These are phyloP conservation scores for Teratosphaeria viscida DNA, from an alignment of 2,329 filamentous ascomycete genomes.

Conservation along the genomic window DNA sequence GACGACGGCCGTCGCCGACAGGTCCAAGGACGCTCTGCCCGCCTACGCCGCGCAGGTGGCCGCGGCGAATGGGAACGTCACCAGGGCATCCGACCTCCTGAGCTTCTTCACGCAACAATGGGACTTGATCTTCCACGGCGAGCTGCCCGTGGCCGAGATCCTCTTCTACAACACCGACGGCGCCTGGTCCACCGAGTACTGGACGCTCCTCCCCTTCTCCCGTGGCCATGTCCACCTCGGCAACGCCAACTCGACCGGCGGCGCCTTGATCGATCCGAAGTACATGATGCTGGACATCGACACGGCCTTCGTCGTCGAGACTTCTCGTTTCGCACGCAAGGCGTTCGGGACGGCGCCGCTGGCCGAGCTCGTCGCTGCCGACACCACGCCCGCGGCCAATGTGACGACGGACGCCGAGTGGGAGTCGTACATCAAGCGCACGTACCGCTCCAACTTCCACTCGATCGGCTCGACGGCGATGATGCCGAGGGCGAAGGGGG, in stretches of 20 bases:
- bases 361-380: neutral
- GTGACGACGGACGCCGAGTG: neutral
- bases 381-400: neutral
- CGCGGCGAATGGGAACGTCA: neutral
- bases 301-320: neutral
- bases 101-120: neutral
- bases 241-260: neutral
- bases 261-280: neutral
- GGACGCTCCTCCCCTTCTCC: neutral
- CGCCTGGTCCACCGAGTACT: neutral
- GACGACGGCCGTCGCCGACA: neutral
- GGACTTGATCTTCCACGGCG: neutral
- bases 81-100: neutral
- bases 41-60: neutral
- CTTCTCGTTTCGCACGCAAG: neutral
- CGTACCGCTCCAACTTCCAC: neutral
- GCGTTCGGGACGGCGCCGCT: neutral
- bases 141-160: neutral
- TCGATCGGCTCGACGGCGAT: neutral
- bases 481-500: neutral
- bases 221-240: neutral
- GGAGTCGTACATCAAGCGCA: neutral
- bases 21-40: neutral
- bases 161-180: neutral
- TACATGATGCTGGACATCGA: neutral